A percentile compares a stretch with the other conserved stretches of the same genome.
phyloP scores from a whole-genome alignment of 1,284 basidiomycete genomes.

The Pseudomicrostroma phylloplanum region DNA sequence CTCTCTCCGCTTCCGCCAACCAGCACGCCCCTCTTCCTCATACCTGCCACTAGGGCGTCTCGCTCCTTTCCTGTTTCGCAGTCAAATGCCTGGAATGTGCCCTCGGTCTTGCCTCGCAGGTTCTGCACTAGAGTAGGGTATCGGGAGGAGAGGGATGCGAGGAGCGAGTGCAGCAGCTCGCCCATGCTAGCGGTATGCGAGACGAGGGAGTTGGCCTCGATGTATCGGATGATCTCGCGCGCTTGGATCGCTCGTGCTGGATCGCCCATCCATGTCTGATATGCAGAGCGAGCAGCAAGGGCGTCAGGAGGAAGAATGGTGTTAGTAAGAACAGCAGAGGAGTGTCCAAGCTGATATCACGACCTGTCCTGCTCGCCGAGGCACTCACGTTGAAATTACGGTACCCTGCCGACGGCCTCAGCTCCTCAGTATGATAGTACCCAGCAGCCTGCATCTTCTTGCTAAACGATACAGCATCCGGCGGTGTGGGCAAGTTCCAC shows the following conservation, averaged over 20 bases:
- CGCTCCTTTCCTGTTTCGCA: conserved; percentile 49
- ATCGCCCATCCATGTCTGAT: conserved; percentile 53
- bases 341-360: too few species aligned
- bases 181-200: conserved; percentile 51
- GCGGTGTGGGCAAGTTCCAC: conserved; percentile 52
- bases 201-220: conserved; percentile 52
- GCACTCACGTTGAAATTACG: conserved; percentile 49
- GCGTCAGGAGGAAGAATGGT: neutral
- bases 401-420: conserved; percentile 55
- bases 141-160: conserved; percentile 44
- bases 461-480: conserved; percentile 58
- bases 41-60: conserved; percentile 53
- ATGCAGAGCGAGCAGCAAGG: conserved; percentile 10
- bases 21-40: conserved; percentile 54
- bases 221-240: conserved; percentile 55
- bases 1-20: conserved; percentile 52
- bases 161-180: conserved; percentile 45
- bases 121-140: conserved; percentile 39
- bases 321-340: too few species aligned
- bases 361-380: too few species aligned
- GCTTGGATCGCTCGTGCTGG: conserved; percentile 57
- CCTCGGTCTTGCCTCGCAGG: conserved; percentile 55
- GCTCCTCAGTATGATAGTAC: conserved; percentile 56
- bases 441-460: conserved; percentile 54
- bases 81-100: conserved; percentile 58